These are phyloP conservation scores for Neurospora sp. DNA, from an alignment of 495 filamentous ascomycete genomes.

Conservation along the genomic window DNA sequence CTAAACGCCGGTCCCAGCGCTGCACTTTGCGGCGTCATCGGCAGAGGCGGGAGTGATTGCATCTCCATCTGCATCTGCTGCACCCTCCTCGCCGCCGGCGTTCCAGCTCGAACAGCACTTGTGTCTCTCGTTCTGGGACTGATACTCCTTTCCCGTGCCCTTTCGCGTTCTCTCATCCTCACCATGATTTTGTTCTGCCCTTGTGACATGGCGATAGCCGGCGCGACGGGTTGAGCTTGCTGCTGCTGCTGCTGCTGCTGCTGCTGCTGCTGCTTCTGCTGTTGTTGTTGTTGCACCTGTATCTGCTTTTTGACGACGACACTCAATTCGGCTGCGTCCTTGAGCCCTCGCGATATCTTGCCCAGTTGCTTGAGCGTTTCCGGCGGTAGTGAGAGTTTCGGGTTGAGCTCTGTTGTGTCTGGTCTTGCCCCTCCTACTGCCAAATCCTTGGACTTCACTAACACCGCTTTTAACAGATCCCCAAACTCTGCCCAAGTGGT, in stretches of 20 bases:
- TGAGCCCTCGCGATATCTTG: conserved; percentile 61
- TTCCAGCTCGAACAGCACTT: neutral
- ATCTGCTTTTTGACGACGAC: conserved; percentile 22
- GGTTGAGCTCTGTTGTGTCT: neutral
- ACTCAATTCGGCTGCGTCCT: conserved; percentile 64
- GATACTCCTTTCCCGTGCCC: neutral
- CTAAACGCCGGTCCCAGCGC: conserved; percentile 50
- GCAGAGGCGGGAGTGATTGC: conserved; percentile 10
- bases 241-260: neutral
- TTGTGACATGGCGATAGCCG: neutral
- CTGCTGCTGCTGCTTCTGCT: neutral
- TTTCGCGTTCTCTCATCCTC: neutral
- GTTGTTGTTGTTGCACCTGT: neutral
- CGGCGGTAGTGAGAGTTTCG: conserved; percentile 37
- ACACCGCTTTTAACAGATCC: conserved; percentile 49
- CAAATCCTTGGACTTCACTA: conserved; percentile 32
- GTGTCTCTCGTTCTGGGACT: neutral
- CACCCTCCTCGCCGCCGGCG: neutral
- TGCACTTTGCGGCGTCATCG: conserved; percentile 53
- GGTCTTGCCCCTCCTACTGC: neutral
- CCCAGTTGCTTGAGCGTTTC: conserved; percentile 58
- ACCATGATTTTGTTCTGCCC: neutral
- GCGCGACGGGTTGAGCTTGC: neutral
- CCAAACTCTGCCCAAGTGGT: conserved; percentile 61
- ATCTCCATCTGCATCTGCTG: conserved; percentile 8